These are phyloP conservation scores for Chaetomium strumarium DNA, from an alignment of 2,329 filamentous ascomycete genomes.

Conservation along the genomic window DNA sequence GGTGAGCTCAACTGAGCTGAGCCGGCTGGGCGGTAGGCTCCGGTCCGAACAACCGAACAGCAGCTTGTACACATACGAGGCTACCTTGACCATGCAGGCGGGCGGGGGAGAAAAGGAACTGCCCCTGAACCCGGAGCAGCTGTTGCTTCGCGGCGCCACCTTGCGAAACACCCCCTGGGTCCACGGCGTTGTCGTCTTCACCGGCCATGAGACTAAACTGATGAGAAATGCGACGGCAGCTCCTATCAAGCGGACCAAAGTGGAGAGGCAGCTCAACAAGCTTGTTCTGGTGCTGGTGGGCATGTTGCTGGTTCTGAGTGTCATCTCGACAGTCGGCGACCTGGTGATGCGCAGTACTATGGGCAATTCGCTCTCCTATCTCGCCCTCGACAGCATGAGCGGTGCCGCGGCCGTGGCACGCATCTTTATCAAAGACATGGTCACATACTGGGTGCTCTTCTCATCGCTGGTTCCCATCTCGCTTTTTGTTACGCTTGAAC, in stretches of 20 bases:
- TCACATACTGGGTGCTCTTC: conserved; percentile 98
- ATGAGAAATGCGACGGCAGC: conserved; percentile 98
- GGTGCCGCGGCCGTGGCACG: conserved; percentile 51
- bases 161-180: conserved; percentile 96
- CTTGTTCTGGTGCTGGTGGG: conserved; percentile 86
- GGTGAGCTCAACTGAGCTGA: conserved; percentile 81
- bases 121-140: conserved; percentile 82
- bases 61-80: conserved; percentile 97
- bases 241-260: conserved; percentile 95
- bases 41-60: conserved; percentile 97
- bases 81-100: conserved; percentile 82
- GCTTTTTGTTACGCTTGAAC: conserved; percentile 92
- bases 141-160: conserved; percentile 87
- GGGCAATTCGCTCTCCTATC: conserved; percentile 61
- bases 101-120: conserved; percentile 92
- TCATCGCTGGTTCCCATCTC: conserved; percentile 96
- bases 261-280: conserved; percentile 88
- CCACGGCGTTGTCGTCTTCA: conserved; percentile 93
- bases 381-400: conserved; percentile 59
- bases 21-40: conserved; percentile 76
- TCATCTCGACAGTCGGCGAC: conserved; percentile 88
- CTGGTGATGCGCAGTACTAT: conserved; percentile 67
- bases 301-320: conserved; percentile 76
- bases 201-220: conserved; percentile 94
- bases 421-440: conserved; percentile 88